Conservation (phyloP, 306 rosid genomes). For the Ormosia semicastrata region DNA sequence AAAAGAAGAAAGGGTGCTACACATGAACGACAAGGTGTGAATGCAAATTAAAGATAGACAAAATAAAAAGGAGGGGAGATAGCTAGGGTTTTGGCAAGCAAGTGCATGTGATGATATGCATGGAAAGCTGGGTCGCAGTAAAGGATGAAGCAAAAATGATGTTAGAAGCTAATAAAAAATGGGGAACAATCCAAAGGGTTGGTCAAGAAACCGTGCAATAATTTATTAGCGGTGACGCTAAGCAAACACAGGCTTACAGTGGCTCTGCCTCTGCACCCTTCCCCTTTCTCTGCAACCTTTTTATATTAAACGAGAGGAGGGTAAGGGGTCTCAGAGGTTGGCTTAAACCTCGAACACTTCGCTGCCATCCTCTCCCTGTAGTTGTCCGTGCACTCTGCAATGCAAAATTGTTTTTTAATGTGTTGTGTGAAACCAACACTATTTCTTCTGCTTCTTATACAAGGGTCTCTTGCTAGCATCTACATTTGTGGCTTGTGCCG, state of each 20-base stretch:
- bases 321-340: constrained; percentile 31
- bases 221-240: constrained; percentile 63
- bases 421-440: neutral
- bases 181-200: constrained; percentile 53
- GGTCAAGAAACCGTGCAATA: constrained; percentile 56
- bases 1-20: neutral
- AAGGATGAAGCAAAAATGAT: constrained; percentile 42
- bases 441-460: constrained; percentile 18
- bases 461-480: constrained; percentile 11
- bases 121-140: constrained; percentile 63
- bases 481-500: neutral
- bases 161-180: constrained; percentile 25
- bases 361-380: constrained; percentile 3
- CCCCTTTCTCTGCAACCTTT: constrained; percentile 26
- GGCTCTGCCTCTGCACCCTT: constrained; percentile 24
- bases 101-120: constrained; percentile 77
- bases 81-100: constrained; percentile 39
- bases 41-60: neutral
- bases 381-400: constrained; percentile 2
- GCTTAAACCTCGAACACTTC: constrained; percentile 54
- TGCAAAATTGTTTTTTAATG: neutral
- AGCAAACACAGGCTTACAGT: constrained; percentile 52
- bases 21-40: neutral
- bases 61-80: neutral
- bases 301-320: constrained; percentile 51